A percentile compares a stretch with the other conserved stretches of the same genome.
Evolutionary conservation across 2,329 filamentous ascomycete species (phyloP).

Genomic region (Diaporthe velutina): DNA sequence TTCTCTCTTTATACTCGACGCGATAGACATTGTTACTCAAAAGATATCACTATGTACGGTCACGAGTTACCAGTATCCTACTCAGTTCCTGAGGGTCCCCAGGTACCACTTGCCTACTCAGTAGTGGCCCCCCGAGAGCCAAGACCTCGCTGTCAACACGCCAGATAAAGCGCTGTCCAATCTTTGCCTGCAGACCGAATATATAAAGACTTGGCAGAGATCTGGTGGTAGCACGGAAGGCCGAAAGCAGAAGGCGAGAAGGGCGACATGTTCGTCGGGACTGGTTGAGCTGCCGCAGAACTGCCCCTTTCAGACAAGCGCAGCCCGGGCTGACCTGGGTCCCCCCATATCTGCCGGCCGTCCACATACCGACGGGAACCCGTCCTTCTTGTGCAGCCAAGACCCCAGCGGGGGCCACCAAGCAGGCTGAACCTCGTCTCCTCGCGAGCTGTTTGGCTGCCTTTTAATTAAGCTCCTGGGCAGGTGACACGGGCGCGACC

Average conservation of each 20-base stretch:
- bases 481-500: conserved; percentile 23
- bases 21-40: background rate
- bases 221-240: conserved; percentile 1
- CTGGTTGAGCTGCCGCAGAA: conserved; percentile 1
- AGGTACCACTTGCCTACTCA: conserved; percentile 35
- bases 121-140: conserved; percentile 28
- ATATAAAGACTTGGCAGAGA: conserved; percentile 1
- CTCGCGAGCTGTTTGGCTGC: conserved; percentile 16
- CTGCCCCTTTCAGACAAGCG: conserved; percentile 9
- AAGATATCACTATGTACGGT: background rate
- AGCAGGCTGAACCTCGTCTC: conserved; percentile 9
- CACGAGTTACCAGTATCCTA: background rate
- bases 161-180: conserved; percentile 30
- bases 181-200: background rate
- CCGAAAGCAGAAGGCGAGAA: conserved; percentile 16
- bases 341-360: conserved; percentile 9
- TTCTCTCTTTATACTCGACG: conserved; percentile 20
- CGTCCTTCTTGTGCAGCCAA: conserved; percentile 7
- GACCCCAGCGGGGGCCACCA: background rate
- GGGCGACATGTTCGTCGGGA: background rate
- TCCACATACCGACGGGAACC: background rate
- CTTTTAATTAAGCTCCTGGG: background rate
- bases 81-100: background rate
- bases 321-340: background rate
- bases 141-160: conserved; percentile 15